Percentiles rank a stretch among this genome's conserved stretches.
Evolutionary conservation across 2,329 filamentous ascomycete species (phyloP).

Genomic region (Colletotrichum tropicicola): DNA sequence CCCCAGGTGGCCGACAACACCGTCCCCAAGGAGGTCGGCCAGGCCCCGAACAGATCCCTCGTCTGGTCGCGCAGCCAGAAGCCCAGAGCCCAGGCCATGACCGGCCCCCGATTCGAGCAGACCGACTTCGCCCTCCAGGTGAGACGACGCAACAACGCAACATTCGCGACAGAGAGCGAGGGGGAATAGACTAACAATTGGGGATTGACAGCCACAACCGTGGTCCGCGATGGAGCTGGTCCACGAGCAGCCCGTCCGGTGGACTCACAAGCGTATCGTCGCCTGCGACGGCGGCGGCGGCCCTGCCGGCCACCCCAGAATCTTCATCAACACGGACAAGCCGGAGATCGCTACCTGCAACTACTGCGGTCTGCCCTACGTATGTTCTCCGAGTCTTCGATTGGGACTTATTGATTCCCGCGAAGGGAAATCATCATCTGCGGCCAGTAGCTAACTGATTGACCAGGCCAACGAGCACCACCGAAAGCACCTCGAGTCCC

Average conservation of each 20-base stretch:
- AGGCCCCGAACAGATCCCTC: constrained; percentile 85
- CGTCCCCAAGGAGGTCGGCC: constrained; percentile 62
- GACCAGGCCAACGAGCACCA: constrained; percentile 88
- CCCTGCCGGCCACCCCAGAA: constrained; percentile 85
- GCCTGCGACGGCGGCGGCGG: constrained; percentile 94
- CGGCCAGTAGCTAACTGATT: background rate
- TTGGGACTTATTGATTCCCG: constrained; percentile 63
- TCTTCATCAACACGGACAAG: constrained; percentile 99
- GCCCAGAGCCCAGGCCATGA: constrained; percentile 85
- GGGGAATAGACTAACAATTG: background rate
- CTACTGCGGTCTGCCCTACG: constrained; percentile 94
- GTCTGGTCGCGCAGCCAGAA: constrained; percentile 90
- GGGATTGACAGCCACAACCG: constrained; percentile 76
- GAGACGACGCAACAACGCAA: constrained; percentile 42
- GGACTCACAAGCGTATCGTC: constrained; percentile 84
- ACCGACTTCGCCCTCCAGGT: constrained; percentile 94
- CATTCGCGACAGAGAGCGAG: background rate
- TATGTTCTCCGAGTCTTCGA: constrained; percentile 58
- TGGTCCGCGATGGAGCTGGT: constrained; percentile 93
- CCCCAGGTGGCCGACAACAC: constrained; percentile 54
- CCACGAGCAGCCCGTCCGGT: constrained; percentile 93
- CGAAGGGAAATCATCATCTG: background rate
- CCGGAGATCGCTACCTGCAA: constrained; percentile 89
- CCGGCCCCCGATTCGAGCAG: constrained; percentile 95
- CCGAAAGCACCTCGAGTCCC: constrained; percentile 82